Conservation (phyloP, 164 flowering plant genomes). For the Piper betle region DNA sequence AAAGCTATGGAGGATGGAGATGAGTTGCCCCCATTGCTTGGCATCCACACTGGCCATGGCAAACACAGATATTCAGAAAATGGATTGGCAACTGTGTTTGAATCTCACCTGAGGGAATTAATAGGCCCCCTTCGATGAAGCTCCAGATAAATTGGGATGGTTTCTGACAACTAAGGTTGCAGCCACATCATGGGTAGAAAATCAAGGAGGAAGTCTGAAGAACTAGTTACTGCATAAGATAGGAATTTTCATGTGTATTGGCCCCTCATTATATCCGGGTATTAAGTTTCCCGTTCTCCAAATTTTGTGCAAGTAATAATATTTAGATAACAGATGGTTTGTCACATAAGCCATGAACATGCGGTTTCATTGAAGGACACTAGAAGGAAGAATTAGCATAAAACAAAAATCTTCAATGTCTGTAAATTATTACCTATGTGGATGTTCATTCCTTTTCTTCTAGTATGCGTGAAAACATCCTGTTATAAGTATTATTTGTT, state of each 20-base stretch:
- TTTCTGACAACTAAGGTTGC: conserved; percentile 73
- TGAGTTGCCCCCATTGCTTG: conserved; percentile 76
- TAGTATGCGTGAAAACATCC: too few species aligned
- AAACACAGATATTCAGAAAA: conserved; percentile 67
- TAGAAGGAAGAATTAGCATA: not conserved
- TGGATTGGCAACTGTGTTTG: conserved; percentile 55
- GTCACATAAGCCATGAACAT: not conserved
- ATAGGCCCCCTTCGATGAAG: conserved; percentile 87
- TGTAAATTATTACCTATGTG: too few species aligned
- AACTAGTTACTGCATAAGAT: conserved; percentile 29
- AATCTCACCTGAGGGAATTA: conserved; percentile 61
- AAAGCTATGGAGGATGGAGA: conserved; percentile 56
- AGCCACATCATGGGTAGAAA: conserved; percentile 65
- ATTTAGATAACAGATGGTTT: not conserved
- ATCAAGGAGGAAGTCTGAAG: conserved; percentile 34
- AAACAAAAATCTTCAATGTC: too few species aligned
- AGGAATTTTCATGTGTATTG: not conserved
- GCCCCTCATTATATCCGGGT: not conserved
- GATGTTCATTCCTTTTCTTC: too few species aligned
- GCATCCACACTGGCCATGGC: conserved; percentile 87
- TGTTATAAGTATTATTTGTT: too few species aligned
- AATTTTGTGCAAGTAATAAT: too few species aligned
- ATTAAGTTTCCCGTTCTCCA: too few species aligned
- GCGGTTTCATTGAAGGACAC: not conserved
- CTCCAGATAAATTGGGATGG: conserved; percentile 74